Evolutionary conservation across 805 yeast genomes (phyloP).

Genomic region (Nakazawaea ishiwadae): DNA sequence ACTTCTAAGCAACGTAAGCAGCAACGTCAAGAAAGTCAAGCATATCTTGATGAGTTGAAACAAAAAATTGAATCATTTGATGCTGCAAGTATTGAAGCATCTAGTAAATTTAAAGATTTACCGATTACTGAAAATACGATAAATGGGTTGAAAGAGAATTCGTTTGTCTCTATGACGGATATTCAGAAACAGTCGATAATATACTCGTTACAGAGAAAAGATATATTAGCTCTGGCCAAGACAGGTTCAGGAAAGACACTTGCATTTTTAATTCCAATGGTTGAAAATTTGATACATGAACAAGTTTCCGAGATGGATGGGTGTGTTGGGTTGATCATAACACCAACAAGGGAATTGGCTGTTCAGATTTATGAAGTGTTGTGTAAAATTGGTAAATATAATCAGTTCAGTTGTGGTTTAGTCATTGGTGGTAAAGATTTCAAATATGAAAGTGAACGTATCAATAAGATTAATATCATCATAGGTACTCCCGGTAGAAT

Average conservation of each 20-base stretch:
- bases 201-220: conserved; percentile 68
- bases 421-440: conserved; percentile 94
- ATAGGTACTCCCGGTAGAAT: conserved; percentile 92
- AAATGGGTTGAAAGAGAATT: conserved; percentile 73
- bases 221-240: conserved; percentile 81
- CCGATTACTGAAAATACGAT: conserved; percentile 65
- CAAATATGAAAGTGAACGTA: conserved; percentile 73
- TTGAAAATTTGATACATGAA: conserved; percentile 64
- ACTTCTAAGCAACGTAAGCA: conserved; percentile 25
- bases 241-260: conserved; percentile 91
- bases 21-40: conserved; percentile 25
- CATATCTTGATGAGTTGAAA: conserved; percentile 39
- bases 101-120: conserved; percentile 64
- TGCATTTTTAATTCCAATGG: conserved; percentile 77
- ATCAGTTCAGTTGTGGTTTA: conserved; percentile 79
- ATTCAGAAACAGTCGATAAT: conserved; percentile 82
- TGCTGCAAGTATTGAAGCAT: conserved; percentile 26
- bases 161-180: conserved; percentile 76
- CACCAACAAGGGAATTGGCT: conserved; percentile 91
- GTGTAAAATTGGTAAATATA: conserved; percentile 71
- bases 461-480: conserved; percentile 71
- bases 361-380: conserved; percentile 87
- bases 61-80: conserved; percentile 51
- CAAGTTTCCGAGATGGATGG: conserved; percentile 84
- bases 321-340: conserved; percentile 80